These are phyloP conservation scores for Exserohilum rostratum DNA, from an alignment of 2,329 filamentous ascomycete genomes.

Conservation along the genomic window DNA sequence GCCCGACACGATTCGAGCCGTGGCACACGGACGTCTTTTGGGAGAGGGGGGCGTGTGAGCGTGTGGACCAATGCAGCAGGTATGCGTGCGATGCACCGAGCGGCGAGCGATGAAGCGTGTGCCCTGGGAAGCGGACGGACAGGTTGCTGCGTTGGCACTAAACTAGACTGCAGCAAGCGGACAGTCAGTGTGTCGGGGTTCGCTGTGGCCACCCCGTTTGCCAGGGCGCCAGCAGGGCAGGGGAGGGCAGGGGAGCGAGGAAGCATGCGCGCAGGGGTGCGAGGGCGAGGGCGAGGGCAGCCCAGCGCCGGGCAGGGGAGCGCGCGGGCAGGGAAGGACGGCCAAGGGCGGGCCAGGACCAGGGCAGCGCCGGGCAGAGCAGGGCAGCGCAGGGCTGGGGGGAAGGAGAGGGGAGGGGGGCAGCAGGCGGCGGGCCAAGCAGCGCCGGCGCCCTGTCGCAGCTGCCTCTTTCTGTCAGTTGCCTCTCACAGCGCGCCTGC, in stretches of 20 bases:
- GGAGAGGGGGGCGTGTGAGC: constrained; percentile 2
- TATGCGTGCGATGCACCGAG: constrained; percentile 10
- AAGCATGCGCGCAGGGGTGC: not conserved
- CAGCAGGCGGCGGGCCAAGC: constrained; percentile 24
- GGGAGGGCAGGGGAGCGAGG: not conserved
- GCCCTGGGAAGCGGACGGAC: not conserved
- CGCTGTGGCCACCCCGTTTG: constrained; percentile 17
- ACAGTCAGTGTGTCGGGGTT: constrained; percentile 16
- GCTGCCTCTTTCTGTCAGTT: not conserved
- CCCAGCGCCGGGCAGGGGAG: too few relatives aligned
- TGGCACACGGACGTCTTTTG: constrained; percentile 23
- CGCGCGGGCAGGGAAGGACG: not conserved
- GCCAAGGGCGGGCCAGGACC: too few relatives aligned
- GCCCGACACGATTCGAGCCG: constrained; percentile 31
- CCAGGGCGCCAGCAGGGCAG: not conserved
- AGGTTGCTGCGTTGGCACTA: constrained; percentile 12
- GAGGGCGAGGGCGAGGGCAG: too few relatives aligned
- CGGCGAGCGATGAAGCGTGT: constrained; percentile 3
- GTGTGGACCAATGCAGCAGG: constrained; percentile 15
- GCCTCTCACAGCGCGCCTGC: too few relatives aligned
- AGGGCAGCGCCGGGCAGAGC: constrained; percentile 8
- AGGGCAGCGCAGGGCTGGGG: too few relatives aligned
- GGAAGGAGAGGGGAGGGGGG: too few relatives aligned
- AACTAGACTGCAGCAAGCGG: constrained; percentile 10
- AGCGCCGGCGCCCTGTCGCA: constrained; percentile 21